Evolutionary conservation across 2,329 filamentous ascomycete genomes (phyloP).

Genomic region (Calonectria ilicicola): DNA sequence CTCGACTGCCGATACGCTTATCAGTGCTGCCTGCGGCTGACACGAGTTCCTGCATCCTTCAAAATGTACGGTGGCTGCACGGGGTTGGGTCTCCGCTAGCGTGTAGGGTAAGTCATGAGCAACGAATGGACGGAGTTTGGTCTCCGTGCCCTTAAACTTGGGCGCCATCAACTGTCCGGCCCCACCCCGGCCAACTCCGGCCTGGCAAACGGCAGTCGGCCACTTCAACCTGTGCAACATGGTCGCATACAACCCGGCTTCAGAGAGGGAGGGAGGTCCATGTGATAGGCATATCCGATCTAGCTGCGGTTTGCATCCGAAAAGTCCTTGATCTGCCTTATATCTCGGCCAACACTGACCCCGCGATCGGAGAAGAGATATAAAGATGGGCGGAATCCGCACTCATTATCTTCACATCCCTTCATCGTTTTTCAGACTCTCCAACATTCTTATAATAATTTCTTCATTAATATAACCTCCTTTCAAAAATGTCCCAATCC

Average conservation of each 20-base stretch:
- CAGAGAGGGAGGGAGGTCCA: too few relatives aligned
- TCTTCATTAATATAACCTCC: not conserved
- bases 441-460: not conserved
- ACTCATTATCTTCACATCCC: not conserved
- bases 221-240: not conserved
- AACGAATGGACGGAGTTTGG: not conserved
- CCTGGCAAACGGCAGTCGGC: not conserved
- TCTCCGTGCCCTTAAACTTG: not conserved
- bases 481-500: constrained; percentile 19
- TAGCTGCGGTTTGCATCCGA: not conserved
- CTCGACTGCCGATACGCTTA: too few relatives aligned
- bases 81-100: not conserved
- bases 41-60: not conserved
- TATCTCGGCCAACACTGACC: not conserved
- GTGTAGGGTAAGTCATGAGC: not conserved
- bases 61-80: not conserved
- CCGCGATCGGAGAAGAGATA: not conserved
- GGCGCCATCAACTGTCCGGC: not conserved
- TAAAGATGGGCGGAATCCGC: not conserved
- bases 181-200: constrained; percentile 26
- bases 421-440: not conserved
- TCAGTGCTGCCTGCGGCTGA: not conserved
- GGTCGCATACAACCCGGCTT: not conserved
- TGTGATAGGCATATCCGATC: not conserved
- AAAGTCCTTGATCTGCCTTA: not conserved